A percentile compares a stretch with the other conserved stretches of the same genome.
These are phyloP conservation scores for Cladosporium austrohemisphaericum DNA, from an alignment of 2,329 filamentous ascomycete species.

Conservation along the genomic window DNA sequence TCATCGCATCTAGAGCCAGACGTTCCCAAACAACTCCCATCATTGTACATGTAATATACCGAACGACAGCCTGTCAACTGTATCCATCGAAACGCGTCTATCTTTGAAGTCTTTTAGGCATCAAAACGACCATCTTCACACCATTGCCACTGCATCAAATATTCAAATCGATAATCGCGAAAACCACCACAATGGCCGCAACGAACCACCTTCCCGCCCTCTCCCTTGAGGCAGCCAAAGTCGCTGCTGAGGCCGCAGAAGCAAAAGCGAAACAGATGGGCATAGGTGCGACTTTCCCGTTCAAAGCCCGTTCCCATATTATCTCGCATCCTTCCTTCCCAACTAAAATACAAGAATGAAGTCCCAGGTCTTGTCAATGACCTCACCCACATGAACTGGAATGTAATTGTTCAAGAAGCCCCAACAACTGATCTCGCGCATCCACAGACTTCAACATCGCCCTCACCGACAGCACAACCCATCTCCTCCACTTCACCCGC, in stretches of 20 bases:
- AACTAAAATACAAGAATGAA: background rate
- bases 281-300: slow-evolving; percentile 30
- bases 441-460: slow-evolving; percentile 49
- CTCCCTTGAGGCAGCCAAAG: slow-evolving; percentile 33
- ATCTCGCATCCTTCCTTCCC: background rate
- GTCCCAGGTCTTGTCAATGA: background rate
- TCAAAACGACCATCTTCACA: too few relatives aligned
- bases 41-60: too few relatives aligned
- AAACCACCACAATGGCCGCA: slow-evolving; percentile 17
- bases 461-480: slow-evolving; percentile 43
- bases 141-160: background rate
- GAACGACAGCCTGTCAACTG: too few relatives aligned
- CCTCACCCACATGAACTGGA: background rate
- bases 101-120: too few relatives aligned
- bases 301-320: background rate
- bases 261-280: slow-evolving; percentile 35
- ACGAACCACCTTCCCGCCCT: slow-evolving; percentile 33
- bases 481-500: slow-evolving; percentile 47
- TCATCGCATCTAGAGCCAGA: too few relatives aligned
- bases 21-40: too few relatives aligned
- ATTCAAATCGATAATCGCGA: background rate
- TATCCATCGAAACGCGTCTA: too few relatives aligned
- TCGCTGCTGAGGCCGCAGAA: slow-evolving; percentile 34
- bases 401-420: background rate
- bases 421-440: background rate